phyloP scores from a whole-genome alignment of 768 basidiomycete genomes.

The Xanthoconium stramineum region DNA sequence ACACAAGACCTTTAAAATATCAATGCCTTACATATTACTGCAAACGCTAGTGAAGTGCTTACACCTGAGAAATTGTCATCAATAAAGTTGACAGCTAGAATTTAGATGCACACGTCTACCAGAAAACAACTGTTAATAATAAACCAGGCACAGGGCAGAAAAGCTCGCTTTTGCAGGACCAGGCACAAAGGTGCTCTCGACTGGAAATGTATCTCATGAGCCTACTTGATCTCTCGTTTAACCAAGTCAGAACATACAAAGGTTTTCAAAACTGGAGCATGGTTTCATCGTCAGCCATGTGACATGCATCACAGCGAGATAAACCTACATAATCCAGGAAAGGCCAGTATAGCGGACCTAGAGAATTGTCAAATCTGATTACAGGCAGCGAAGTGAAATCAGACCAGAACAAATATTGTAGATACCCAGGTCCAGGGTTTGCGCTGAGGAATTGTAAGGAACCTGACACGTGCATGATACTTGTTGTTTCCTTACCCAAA shows the following conservation, averaged over 20 bases:
- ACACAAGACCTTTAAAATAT: background rate
- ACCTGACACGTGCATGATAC: too few species aligned
- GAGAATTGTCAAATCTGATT: background rate
- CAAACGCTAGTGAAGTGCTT: background rate
- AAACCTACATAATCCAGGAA: background rate
- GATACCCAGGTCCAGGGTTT: background rate
- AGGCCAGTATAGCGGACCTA: conserved; percentile 2
- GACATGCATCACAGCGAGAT: too few species aligned
- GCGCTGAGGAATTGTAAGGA: too few species aligned
- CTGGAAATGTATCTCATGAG: background rate
- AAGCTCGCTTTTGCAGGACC: background rate
- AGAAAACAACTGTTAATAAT: background rate
- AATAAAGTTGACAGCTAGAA: background rate
- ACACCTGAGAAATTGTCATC: background rate
- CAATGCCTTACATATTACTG: background rate
- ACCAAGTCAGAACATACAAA: background rate
- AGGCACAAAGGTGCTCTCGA: background rate
- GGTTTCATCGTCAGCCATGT: background rate
- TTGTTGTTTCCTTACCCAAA: too few species aligned
- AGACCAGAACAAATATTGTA: background rate
- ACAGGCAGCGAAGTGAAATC: background rate
- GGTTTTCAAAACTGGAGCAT: background rate
- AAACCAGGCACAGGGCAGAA: too few species aligned
- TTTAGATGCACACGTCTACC: background rate
- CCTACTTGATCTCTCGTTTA: too few species aligned